phyloP scores from a whole-genome alignment of 495 filamentous ascomycete species.

The Trypethelium eluteriae region DNA sequence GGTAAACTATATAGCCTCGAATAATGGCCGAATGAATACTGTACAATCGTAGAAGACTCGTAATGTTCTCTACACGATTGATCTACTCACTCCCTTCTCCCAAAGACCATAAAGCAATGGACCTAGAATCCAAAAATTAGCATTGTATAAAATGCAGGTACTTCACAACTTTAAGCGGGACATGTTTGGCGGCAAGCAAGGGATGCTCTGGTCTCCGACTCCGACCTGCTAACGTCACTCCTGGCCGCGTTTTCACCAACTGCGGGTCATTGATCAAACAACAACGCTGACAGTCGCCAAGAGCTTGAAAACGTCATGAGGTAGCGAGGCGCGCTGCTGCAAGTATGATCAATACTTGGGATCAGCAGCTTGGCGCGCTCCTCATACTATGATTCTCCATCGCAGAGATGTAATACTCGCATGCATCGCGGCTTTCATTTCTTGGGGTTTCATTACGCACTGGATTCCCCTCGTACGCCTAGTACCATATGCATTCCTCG shows the following conservation, averaged over 20 bases:
- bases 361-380: conserved; percentile 1
- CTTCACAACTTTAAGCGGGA: too few species aligned
- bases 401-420: conserved; percentile 66
- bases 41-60: background rate
- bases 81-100: background rate
- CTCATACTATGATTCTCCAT: conserved; percentile 64
- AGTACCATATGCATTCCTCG: conserved; percentile 67
- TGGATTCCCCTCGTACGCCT: conserved; percentile 75
- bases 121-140: too few species aligned
- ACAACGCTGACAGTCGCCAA: background rate
- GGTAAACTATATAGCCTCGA: background rate
- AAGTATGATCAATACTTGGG: conserved; percentile 9
- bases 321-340: conserved; percentile 8
- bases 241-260: background rate
- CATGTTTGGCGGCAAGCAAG: too few species aligned
- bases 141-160: too few species aligned
- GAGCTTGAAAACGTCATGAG: background rate
- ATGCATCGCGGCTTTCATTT: conserved; percentile 63
- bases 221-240: background rate
- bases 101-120: too few species aligned
- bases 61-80: background rate
- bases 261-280: too few species aligned
- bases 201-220: too few species aligned
- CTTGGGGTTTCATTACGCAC: conserved; percentile 74
- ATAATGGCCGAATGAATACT: background rate